Conservation (phyloP, 306 rosid species). For the Malus sylvestris region DNA sequence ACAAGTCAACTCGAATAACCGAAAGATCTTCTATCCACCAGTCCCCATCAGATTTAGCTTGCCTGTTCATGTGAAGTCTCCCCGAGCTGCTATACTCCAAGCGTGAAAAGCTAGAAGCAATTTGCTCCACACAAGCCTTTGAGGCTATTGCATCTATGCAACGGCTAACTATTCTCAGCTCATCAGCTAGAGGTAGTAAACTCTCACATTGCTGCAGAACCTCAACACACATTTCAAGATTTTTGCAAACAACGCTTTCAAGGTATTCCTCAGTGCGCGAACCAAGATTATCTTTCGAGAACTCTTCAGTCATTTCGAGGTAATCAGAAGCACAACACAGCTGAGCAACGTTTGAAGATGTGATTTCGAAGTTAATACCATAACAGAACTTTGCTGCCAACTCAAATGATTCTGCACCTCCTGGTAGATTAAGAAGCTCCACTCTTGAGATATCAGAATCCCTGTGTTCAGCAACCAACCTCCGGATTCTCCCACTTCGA, state of each 20-base stretch:
- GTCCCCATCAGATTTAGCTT: conserved; percentile 78
- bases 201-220: conserved; percentile 89
- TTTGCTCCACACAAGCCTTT: conserved; percentile 93
- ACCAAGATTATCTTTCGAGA: conserved; percentile 76
- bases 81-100: conserved; percentile 99
- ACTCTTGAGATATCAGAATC: conserved; percentile 87
- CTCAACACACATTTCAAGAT: conserved; percentile 88
- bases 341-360: conserved; percentile 76
- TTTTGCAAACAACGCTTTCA: conserved; percentile 70
- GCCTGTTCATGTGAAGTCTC: conserved; percentile 86
- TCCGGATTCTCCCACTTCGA: conserved; percentile 88
- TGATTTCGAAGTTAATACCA: conserved; percentile 91
- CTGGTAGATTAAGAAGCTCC: conserved; percentile 88
- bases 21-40: conserved; percentile 99
- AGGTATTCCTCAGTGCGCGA: conserved; percentile 84
- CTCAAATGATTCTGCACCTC: conserved; percentile 87
- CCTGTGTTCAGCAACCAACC: conserved; percentile 84
- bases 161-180: conserved; percentile 62
- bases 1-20: conserved; percentile 78
- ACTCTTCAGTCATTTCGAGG: conserved; percentile 95
- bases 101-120: conserved; percentile 94
- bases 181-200: conserved; percentile 84
- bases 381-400: conserved; percentile 95
- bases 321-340: conserved; percentile 82
- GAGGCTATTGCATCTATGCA: conserved; percentile 96